Conservation (phyloP, 2,329 filamentous ascomycete genomes). For the Colletotrichum acutatum region DNA sequence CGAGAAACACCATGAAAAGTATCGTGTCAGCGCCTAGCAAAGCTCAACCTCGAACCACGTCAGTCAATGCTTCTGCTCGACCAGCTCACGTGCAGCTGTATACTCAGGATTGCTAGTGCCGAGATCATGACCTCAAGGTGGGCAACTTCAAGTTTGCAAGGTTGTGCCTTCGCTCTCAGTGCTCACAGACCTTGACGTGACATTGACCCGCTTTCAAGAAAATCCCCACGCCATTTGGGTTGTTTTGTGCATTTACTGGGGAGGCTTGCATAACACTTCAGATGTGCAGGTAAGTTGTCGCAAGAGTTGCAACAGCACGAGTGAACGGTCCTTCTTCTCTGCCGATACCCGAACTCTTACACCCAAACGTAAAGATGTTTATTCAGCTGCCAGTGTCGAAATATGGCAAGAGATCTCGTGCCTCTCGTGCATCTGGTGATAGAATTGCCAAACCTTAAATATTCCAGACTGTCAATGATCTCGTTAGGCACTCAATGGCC, state of each 20-base stretch:
- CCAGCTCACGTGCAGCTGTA: background rate
- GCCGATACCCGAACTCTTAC: background rate
- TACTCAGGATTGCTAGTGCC: background rate
- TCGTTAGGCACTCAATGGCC: conserved; percentile 2
- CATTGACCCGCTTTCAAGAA: conserved; percentile 13
- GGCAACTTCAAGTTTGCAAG: background rate
- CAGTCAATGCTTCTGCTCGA: background rate
- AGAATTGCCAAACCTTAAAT: background rate
- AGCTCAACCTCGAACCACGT: background rate
- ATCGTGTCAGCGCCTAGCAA: background rate
- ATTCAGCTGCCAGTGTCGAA: background rate
- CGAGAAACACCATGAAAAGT: background rate
- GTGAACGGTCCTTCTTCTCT: conserved; percentile 1
- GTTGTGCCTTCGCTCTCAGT: background rate
- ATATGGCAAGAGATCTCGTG: background rate
- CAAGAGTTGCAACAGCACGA: conserved; percentile 5
- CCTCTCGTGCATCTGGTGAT: background rate
- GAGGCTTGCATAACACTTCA: background rate
- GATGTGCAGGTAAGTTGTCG: background rate
- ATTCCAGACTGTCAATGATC: background rate
- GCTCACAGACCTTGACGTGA: conserved; percentile 14
- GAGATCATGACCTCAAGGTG: background rate
- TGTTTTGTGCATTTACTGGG: background rate
- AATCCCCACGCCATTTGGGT: conserved; percentile 3
- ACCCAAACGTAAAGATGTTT: background rate